Conservation (phyloP, 495 filamentous ascomycete species). For the Coniosporium apollinis region DNA sequence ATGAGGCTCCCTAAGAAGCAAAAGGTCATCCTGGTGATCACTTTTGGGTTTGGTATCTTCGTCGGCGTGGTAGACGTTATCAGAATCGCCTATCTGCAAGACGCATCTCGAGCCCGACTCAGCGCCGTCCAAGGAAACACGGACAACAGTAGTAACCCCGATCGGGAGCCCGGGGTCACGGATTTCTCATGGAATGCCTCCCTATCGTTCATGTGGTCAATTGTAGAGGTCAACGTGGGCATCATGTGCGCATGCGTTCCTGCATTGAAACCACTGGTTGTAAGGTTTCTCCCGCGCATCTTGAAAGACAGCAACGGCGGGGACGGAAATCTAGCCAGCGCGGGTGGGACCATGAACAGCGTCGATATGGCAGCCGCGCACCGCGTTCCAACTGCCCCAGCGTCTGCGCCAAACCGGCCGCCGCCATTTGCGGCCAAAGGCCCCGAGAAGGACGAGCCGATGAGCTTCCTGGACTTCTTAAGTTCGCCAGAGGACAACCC, state of each 20-base stretch:
- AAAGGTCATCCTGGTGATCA: conserved; percentile 67
- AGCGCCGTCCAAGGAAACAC: conserved; percentile 6
- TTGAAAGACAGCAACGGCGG: conserved; percentile 36
- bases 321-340: conserved; percentile 14
- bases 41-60: conserved; percentile 70
- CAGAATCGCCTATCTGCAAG: conserved; percentile 75
- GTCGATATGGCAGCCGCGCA: conserved; percentile 7
- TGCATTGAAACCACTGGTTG: conserved; percentile 70
- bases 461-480: conserved; percentile 40
- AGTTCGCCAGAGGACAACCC: conserved; percentile 36
- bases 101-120: conserved; percentile 36
- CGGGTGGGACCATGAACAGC: conserved; percentile 7
- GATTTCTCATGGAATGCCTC: conserved; percentile 64
- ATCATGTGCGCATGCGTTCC: conserved; percentile 81
- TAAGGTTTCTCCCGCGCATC: conserved; percentile 56
- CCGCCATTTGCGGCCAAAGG: neutral
- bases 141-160: conserved; percentile 17
- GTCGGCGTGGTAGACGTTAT: conserved; percentile 79
- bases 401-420: neutral
- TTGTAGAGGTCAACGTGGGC: conserved; percentile 76
- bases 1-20: conserved; percentile 72
- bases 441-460: conserved; percentile 17
- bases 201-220: conserved; percentile 81
- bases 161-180: conserved; percentile 14
- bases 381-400: conserved; percentile 8